Base-by-base conservation (phyloP, 192 early-diverging fungal genomes). In the Dimargaris xerosporica region DNA sequence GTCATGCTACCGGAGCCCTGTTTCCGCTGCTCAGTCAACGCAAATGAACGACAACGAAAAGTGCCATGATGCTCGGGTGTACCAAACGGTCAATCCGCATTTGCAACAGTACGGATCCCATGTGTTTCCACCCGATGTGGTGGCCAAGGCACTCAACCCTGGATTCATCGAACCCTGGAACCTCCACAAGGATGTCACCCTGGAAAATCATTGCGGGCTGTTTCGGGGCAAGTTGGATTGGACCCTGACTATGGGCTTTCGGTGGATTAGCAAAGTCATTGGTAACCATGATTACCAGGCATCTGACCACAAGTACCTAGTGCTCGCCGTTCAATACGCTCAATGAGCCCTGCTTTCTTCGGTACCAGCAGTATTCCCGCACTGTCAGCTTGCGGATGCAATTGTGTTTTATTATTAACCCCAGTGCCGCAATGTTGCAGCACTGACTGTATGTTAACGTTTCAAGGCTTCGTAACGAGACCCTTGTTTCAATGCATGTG, bases 141-240 rank as follows among this genome's bases (percentile, higher is more conserved):
- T 81, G 25, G 46, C 64, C 34, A 59, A 71, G 12, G 84, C 85
- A 6, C 66, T 76, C 19, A 90, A 90, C 62, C 85, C 86, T 0
- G 86, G 84, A 16, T 90, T 86, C 71, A 84, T 73, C 54, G 88
- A 90, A 43, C 85, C 85, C 44, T 90, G 83, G 75, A 73, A 77
- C 31, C 53, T 78, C 13, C 59, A 69, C 6, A 64, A 73, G 16
- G 82, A 87, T 50, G 67, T 85, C 39, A 90, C 88, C 4, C 68
- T 90, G 9, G 75, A 78, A 15, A 84, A 81, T 61, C 82, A 85
- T 56, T 68, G 69, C 29, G 85, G 85, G n/a, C 63, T 79, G 53
- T 83, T 82, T 61, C 72, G 74, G 7, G 88, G 82, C 16, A 90
- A 88, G 54, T 75, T 85, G 11, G 88, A 90, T 66, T 88, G 84